A percentile compares a stretch with the other conserved stretches of the same genome.
Conservation (phyloP, 306 rosid species). For the Dalbergia oliveri region DNA sequence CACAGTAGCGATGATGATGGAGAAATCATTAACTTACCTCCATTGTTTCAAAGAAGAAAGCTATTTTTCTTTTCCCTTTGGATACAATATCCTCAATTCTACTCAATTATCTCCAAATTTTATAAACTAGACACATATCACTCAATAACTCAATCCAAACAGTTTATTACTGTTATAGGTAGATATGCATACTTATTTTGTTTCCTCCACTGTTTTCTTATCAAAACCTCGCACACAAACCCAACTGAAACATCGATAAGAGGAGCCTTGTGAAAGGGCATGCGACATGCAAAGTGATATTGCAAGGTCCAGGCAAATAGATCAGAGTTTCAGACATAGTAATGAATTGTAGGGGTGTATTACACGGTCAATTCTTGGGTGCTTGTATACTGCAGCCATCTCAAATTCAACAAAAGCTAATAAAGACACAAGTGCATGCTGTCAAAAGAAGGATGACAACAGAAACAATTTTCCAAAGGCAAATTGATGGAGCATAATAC, state of each 20-base stretch:
- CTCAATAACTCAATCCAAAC: constrained; percentile 5
- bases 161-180: neutral
- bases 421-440: neutral
- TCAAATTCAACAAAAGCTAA: neutral
- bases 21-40: neutral
- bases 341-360: neutral
- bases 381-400: constrained; percentile 33
- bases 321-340: constrained; percentile 23
- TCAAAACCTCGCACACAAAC: constrained; percentile 18
- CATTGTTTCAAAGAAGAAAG: constrained; percentile 2
- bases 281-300: neutral
- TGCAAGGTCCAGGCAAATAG: constrained; percentile 12
- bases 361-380: constrained; percentile 31
- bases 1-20: neutral
- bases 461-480: constrained; percentile 25
- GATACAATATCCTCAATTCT: neutral
- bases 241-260: constrained; percentile 1
- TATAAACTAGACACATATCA: constrained; percentile 21
- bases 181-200: neutral
- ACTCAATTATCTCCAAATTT: constrained; percentile 36
- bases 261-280: neutral
- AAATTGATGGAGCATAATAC: neutral
- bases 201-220: constrained; percentile 13
- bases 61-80: neutral
- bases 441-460: neutral